Percentiles rank a stretch among this genome's conserved stretches.
Evolutionary conservation across 129 eudicot species (phyloP).

Genomic region (Artemisia annua): DNA sequence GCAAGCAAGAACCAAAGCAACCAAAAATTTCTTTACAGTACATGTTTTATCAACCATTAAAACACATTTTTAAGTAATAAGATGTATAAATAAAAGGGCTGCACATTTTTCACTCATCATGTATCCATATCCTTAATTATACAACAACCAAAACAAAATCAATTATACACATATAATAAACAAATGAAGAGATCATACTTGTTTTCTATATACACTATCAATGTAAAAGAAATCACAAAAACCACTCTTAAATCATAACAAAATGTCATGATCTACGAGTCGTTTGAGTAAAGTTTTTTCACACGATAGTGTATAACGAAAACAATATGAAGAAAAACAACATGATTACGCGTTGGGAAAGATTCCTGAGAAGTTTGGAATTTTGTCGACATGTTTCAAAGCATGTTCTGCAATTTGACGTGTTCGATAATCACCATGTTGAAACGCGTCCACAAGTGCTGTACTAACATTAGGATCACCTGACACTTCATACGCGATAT

Average conservation of each 20-base stretch:
- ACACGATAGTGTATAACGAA: conserved; percentile 31
- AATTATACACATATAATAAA: conserved; percentile 35
- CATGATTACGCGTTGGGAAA: conserved; percentile 45
- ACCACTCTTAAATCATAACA: not conserved
- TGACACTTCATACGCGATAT: conserved; percentile 64
- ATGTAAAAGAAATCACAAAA: conserved; percentile 21
- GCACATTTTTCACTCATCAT: conserved; percentile 38
- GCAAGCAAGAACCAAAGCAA: too few species aligned
- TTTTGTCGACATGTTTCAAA: conserved; percentile 74
- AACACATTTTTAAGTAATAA: too few species aligned
- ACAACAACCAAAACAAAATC: conserved; percentile 31
- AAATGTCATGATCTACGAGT: too few species aligned
- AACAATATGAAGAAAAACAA: conserved; percentile 24
- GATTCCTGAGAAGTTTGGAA: conserved; percentile 86
- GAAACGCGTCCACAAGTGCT: conserved; percentile 89
- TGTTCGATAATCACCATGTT: conserved; percentile 76
- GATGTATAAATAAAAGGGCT: conserved; percentile 7
- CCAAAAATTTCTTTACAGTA: too few species aligned
- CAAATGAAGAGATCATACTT: conserved; percentile 22
- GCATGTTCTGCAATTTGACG: conserved; percentile 96
- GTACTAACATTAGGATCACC: conserved; percentile 76
- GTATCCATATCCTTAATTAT: conserved; percentile 19
- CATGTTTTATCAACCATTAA: too few species aligned
- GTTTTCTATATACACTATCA: conserved; percentile 31
- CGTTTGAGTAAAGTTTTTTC: not conserved